These are phyloP conservation scores for Aspergillus terreus DNA, from an alignment of 2,329 filamentous ascomycete species.

Conservation along the genomic window DNA sequence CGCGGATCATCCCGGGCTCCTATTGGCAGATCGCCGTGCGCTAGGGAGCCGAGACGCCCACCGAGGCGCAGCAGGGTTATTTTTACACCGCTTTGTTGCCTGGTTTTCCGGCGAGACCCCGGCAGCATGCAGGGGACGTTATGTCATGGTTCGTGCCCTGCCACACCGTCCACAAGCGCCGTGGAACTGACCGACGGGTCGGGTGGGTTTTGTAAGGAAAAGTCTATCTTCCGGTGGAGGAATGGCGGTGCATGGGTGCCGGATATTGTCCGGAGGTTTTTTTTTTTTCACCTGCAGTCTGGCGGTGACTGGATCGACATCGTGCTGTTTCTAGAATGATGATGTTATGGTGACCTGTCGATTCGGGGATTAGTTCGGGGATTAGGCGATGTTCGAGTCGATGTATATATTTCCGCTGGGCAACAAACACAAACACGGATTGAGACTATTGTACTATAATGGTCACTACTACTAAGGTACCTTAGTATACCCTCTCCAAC, in stretches of 20 bases:
- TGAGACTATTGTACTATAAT: no score
- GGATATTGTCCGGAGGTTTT: conserved; percentile 10
- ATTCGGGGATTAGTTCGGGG: not conserved
- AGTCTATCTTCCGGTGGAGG: conserved; percentile 11
- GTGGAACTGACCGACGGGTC: conserved; percentile 15
- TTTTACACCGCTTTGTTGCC: conserved; percentile 19
- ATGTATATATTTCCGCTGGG: no score
- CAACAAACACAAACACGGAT: no score
- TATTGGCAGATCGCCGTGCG: conserved; percentile 16
- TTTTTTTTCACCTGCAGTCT: not conserved
- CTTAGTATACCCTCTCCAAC: no score
- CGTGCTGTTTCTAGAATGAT: not conserved
- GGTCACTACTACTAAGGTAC: no score
- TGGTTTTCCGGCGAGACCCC: not conserved
- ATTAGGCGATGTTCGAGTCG: no score
- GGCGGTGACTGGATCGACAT: not conserved
- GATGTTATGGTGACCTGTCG: not conserved
- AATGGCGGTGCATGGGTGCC: not conserved
- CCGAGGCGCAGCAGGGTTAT: conserved; percentile 18
- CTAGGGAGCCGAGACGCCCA: conserved; percentile 7
- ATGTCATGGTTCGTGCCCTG: conserved; percentile 1
- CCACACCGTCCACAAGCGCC: not conserved
- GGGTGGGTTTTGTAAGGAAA: conserved; percentile 6
- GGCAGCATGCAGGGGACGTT: not conserved
- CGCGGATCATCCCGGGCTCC: conserved; percentile 15